These are phyloP conservation scores for Trichopus zeylanicus DNA, from an alignment of 116 monocot genomes.

Conservation along the genomic window DNA sequence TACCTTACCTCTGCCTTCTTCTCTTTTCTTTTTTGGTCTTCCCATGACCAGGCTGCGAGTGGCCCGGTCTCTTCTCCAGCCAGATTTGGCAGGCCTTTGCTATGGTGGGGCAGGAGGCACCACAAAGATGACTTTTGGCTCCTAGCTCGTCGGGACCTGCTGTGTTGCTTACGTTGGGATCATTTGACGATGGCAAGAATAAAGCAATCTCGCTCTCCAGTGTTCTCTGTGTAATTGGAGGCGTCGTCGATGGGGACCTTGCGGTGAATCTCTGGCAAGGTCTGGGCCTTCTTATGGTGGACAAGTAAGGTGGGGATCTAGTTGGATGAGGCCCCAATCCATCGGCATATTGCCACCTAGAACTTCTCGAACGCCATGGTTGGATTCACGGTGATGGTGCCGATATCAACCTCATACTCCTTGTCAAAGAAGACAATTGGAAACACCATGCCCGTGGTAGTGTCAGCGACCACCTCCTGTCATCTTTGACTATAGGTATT, in stretches of 20 bases:
- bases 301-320: conserved; percentile 53
- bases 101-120: too few species aligned
- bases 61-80: too few species aligned
- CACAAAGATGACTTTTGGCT: not conserved
- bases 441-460: conserved; percentile 14
- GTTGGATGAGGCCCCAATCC: conserved; percentile 40
- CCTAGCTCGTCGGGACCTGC: conserved; percentile 1
- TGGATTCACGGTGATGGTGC: conserved; percentile 31
- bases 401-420: conserved; percentile 35
- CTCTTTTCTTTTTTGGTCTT: too few species aligned
- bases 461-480: conserved; percentile 2
- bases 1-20: too few species aligned
- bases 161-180: conserved; percentile 5
- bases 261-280: conserved; percentile 14
- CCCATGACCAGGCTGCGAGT: too few species aligned
- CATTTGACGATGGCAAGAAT: conserved; percentile 27
- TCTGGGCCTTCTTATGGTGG: conserved; percentile 18
- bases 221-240: conserved; percentile 30
- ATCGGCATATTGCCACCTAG: conserved; percentile 24
- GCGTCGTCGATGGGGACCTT: conserved; percentile 40
- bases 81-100: too few species aligned
- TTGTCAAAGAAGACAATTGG: conserved; percentile 53
- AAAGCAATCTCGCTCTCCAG: conserved; percentile 41
- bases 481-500: conserved; percentile 7
- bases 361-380: conserved; percentile 31